Evolutionary conservation across 495 filamentous ascomycete species (phyloP), one percentile per base, ranked within the genome.

Genomic region (Penicillium egyptiacum): DNA sequence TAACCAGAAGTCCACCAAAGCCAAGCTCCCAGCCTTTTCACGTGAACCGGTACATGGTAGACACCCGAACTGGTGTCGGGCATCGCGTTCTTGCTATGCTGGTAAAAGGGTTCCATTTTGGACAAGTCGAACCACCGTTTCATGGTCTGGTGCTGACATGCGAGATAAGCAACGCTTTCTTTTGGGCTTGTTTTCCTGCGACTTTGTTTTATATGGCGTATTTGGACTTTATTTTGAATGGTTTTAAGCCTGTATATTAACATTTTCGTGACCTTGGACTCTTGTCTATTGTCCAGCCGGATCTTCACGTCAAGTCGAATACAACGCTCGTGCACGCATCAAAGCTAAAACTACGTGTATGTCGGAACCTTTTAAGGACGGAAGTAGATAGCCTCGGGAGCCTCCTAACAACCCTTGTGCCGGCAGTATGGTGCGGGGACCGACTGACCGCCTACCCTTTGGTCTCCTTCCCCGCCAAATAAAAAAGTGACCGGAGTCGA

Each of bases 401-500:
- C 11, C 31, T 2, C 31, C 31, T 16, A 14, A 11, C 31, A 35
- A 35, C 31, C 31, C 12, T 31, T 2, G 9, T 45, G 51, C 41
- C 42, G 26, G 52, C 53, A 55, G 43, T 47, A 47, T 47, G 20
- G 14, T 55, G 53, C 20, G 53, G 52, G 42, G 53, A 53, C 7
- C 25, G 3, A 0, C 50, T 62, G 62, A 73, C 68, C 69, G 67
- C 68, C 59, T 67, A 62, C 59, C 57, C 6, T 39, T 58, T 33
- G 23, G 50, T 45, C 46, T 56, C 50, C 33, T 65, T 70, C 64
- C 64, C 67, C 68, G 63, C 70, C 65, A 63, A 68, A 60, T 61
- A 58, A 65, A 64, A 56, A 53, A 31, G 53, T 54, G 57, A 22
- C 53, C 25, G n/a, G 37, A 46, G 31, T 26, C 17, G 41, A 46